Evolutionary conservation across 108 stramenopile genomes (phyloP), one percentile per base, ranked within the genome.

Genomic region (Nitzschia sp.): DNA sequence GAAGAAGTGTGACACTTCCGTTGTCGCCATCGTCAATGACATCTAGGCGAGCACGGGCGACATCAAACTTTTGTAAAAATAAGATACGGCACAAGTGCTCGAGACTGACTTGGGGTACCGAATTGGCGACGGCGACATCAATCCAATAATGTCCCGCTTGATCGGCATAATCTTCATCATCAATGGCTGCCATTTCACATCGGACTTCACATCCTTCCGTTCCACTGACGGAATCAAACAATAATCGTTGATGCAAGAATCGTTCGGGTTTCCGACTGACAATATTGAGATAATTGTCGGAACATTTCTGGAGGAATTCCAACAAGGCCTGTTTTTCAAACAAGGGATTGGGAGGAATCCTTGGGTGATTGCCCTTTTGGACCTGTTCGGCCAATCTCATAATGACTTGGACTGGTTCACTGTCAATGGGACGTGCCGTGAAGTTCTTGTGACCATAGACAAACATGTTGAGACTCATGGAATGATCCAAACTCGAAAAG

Each of bases 401-500:
- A 61, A 96, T 87, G 66, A 8, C 58, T 45, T 56, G 82, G 66
- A 34, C 55, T 48, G 38, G 75, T 33, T 58, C 60, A 27, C 35
- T 22, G 50, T 62, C 66, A 55, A 66, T 44, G 17, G 66, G 52
- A 1, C 66, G 52, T 8, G 66, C 35, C 25, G 46, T 34, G 25
- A 46, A 22, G 8, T 35, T 13, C 35, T 66, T 58, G 33, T 83
- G 76, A 8, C 90, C 95, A 34, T 86, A 96, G 27, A 91, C 93
- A 72, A 97, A 98, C 53, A 97, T 80, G 83, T 96, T 96, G 67
- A 98, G 71, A 68, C 83, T 82, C 79, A 98, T 84, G 47, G 67
- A 75, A 17, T 91, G 86, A 66, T 97, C 96, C 31, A 80, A 65
- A 21, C 95, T 85, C 6, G 87, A 88, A 76, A 95, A 97, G 36